Evolutionary conservation across 257 asterid species (phyloP), one percentile per base, ranked within the genome.

Genomic region (Penstemon davidsonii): DNA sequence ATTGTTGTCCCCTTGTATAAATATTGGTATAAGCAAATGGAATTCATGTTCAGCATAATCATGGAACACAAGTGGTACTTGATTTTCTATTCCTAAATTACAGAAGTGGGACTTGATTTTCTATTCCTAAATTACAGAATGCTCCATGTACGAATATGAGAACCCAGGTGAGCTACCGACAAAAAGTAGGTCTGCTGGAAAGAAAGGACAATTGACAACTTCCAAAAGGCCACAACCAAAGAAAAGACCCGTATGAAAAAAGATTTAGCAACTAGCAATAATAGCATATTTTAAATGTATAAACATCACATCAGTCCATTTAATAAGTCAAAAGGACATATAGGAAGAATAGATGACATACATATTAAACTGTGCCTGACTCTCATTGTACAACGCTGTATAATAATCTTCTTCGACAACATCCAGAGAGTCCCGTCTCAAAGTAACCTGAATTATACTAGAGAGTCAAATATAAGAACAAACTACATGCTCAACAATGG

Each of bases 341-440:
- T 38, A 25, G 67, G 60, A 67, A 66, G 67, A 57, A 59, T 11
- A 71, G 61, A 79, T 49, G 57, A 52, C 95, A 41, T 87, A 93
- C 97, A 92, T 86, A 76, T 90, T 85, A 73, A 93, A 90, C 74
- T 93, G 94, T 62, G 97, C 89, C 79, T 83, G 93, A 73, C 97
- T 93, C 75, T 90, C 96, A 40, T 81, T 93, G 83, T 90, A 92
- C 47, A 93, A 71, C 9, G 96, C 89, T 58, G 87, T 84, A 78
- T 90, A 90, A 73, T 90, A 93, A 77, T 93, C 97, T 79, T 90
- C 96, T 84, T 90, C 98, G 47, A 81, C 88, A 55, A 84, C 79
- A 76, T 93, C 98, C 78, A 93, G 77, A 41, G 84, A 74, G 79
- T 90, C 97, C 71, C 93, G 85, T 52, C 98, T 81, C 70, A 93